phyloP scores from a whole-genome alignment of 2,329 filamentous ascomycete species.

The Penicillium sumatraense region DNA sequence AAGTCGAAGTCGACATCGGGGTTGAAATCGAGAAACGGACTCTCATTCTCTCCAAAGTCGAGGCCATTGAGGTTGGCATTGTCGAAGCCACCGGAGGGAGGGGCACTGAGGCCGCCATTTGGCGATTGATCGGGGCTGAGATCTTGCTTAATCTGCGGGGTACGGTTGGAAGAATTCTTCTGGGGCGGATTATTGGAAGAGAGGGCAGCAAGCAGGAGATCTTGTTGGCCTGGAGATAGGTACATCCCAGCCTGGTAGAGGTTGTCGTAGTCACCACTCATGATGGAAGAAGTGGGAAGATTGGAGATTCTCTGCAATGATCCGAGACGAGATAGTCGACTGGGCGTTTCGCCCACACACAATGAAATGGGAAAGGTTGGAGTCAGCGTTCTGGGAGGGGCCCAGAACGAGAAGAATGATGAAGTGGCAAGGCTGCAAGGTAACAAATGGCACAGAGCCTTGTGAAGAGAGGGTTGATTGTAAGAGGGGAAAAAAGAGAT shows the following conservation, averaged over 20 bases:
- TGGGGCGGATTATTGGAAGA: slow-evolving; percentile 66
- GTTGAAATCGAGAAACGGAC: slow-evolving; percentile 82
- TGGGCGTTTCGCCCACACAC: slow-evolving; percentile 43
- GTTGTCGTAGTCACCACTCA: slow-evolving; percentile 45
- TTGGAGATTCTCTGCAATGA: not conserved
- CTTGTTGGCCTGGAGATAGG: slow-evolving; percentile 77
- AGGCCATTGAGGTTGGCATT: slow-evolving; percentile 50
- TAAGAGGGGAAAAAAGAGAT: slow-evolving; percentile 14
- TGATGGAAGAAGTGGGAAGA: slow-evolving; percentile 21
- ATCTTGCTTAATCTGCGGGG: slow-evolving; percentile 29
- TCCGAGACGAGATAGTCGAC: not conserved
- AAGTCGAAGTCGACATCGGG: slow-evolving; percentile 78
- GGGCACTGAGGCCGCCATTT: slow-evolving; percentile 46
- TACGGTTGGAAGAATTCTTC: slow-evolving; percentile 30
- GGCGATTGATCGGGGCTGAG: slow-evolving; percentile 47
- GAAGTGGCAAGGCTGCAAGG: not conserved
- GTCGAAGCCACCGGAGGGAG: slow-evolving; percentile 38
- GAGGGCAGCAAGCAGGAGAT: slow-evolving; percentile 74
- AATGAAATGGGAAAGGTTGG: slow-evolving; percentile 6
- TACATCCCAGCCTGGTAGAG: slow-evolving; percentile 63
- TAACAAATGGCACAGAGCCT: not conserved
- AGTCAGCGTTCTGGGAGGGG: not conserved
- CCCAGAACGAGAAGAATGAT: not conserved
- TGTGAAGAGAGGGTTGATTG: not conserved
- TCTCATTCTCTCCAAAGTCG: slow-evolving; percentile 66